Evolutionary conservation across 2,329 filamentous ascomycete genomes (phyloP).

Genomic region (Penicillium sp.): DNA sequence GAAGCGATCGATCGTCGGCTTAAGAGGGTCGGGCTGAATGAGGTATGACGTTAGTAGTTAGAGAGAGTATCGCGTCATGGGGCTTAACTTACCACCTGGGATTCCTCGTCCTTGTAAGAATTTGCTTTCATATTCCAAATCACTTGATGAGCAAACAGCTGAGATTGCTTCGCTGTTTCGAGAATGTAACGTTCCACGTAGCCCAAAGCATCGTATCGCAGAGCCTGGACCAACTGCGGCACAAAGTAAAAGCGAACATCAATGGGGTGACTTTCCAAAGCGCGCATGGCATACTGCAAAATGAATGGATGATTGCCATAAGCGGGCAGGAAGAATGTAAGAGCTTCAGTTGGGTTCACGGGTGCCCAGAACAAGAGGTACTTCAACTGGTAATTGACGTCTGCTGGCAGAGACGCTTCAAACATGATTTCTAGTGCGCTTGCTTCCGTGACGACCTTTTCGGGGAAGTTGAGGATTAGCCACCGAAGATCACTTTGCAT

Average conservation of each 20-base stretch:
- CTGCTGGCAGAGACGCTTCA: slow-evolving; percentile 69
- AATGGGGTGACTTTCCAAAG: slow-evolving; percentile 89
- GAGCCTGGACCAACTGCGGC: slow-evolving; percentile 91
- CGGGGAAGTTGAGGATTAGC: slow-evolving; percentile 76
- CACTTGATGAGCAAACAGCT: slow-evolving; percentile 96
- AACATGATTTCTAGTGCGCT: slow-evolving; percentile 81
- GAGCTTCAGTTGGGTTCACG: slow-evolving; percentile 87
- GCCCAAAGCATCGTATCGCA: slow-evolving; percentile 87
- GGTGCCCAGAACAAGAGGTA: slow-evolving; percentile 92
- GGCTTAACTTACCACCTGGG: slow-evolving; percentile 63
- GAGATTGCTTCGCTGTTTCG: slow-evolving; percentile 96
- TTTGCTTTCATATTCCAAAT: slow-evolving; percentile 99
- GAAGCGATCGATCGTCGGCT: slow-evolving; percentile 88
- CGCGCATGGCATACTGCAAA: slow-evolving; percentile 94
- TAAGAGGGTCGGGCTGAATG: slow-evolving; percentile 76
- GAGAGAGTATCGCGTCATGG: background rate
- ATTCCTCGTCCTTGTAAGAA: slow-evolving; percentile 95
- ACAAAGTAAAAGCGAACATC: slow-evolving; percentile 99
- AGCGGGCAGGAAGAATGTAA: slow-evolving; percentile 87
- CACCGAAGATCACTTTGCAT: slow-evolving; percentile 74
- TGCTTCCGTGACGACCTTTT: slow-evolving; percentile 76
- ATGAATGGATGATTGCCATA: slow-evolving; percentile 91
- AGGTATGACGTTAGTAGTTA: slow-evolving; percentile 2
- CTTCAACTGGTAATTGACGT: slow-evolving; percentile 83
- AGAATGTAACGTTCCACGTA: slow-evolving; percentile 97